Evolutionary conservation across 805 yeast genomes (phyloP).

Genomic region (Lipomyces kockii): DNA sequence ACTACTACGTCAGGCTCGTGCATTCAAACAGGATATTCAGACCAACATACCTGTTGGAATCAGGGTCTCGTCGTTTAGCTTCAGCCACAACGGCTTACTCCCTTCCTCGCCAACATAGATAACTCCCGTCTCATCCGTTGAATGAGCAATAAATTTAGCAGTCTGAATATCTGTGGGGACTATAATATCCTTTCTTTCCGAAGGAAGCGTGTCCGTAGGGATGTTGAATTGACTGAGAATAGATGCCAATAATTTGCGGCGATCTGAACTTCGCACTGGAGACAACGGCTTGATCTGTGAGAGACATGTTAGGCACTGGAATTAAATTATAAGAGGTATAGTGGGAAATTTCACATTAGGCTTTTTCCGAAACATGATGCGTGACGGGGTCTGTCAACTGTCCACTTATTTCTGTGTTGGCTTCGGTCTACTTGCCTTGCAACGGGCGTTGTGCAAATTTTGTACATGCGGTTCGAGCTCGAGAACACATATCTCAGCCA

Average conservation of each 20-base stretch:
- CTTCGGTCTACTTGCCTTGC: neutral
- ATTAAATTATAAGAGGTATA: neutral
- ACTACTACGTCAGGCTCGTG: constrained; percentile 41
- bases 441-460: neutral
- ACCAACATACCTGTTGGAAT: constrained; percentile 59
- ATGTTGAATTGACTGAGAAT: constrained; percentile 53
- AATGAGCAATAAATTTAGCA: constrained; percentile 60
- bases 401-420: too few relatives aligned
- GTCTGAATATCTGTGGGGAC: constrained; percentile 64
- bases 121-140: constrained; percentile 57
- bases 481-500: too few relatives aligned
- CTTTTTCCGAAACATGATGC: constrained; percentile 58
- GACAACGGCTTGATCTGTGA: constrained; percentile 68
- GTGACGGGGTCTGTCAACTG: neutral
- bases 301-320: neutral
- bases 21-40: neutral
- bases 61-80: constrained; percentile 46
- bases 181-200: constrained; percentile 50
- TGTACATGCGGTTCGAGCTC: neutral
- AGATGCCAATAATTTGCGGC: constrained; percentile 57
- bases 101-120: constrained; percentile 64
- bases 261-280: constrained; percentile 80
- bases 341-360: constrained; percentile 47
- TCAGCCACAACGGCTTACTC: constrained; percentile 71
- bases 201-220: constrained; percentile 45